phyloP scores from a whole-genome alignment of 306 rosid species.

The Glycine latifolia region DNA sequence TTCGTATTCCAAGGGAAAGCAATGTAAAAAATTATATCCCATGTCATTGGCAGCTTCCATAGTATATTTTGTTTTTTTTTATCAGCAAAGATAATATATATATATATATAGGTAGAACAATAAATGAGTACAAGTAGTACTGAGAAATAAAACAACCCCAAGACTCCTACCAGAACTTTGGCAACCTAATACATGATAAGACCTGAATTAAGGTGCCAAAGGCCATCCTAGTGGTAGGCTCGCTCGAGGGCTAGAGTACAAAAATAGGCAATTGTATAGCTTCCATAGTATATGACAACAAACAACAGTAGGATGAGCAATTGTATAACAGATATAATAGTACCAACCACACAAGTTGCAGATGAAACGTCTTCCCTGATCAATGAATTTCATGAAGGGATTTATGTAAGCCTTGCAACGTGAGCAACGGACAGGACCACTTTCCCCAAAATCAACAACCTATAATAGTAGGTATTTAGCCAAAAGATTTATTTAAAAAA shows the following conservation, averaged over 20 bases:
- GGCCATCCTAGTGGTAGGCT: too few species aligned
- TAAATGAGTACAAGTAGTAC: too few species aligned
- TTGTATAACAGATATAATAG: constrained; percentile 19
- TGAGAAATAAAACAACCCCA: too few species aligned
- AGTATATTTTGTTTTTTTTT: too few species aligned
- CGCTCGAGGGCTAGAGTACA: too few species aligned
- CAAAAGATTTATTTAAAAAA: constrained; percentile 10
- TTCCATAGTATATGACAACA: neutral
- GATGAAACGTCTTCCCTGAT: constrained; percentile 94
- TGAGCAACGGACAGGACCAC: constrained; percentile 98
- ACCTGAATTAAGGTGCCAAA: too few species aligned
- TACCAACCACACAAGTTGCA: constrained; percentile 97
- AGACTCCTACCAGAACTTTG: too few species aligned
- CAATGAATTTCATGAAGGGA: constrained; percentile 97
- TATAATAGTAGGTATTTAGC: constrained; percentile 46
- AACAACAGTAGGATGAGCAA: constrained; percentile 41
- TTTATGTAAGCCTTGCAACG: constrained; percentile 98
- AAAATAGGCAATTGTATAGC: too few species aligned
- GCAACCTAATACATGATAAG: too few species aligned
- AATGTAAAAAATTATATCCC: constrained; percentile 1
- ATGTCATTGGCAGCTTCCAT: constrained; percentile 26
- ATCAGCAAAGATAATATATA: too few species aligned
- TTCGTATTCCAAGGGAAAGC: constrained; percentile 9
- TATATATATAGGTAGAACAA: too few species aligned
- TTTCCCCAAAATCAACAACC: constrained; percentile 99